phyloP scores from a whole-genome alignment of 805 yeast species.

The Cyberlindnera sargentensis region DNA sequence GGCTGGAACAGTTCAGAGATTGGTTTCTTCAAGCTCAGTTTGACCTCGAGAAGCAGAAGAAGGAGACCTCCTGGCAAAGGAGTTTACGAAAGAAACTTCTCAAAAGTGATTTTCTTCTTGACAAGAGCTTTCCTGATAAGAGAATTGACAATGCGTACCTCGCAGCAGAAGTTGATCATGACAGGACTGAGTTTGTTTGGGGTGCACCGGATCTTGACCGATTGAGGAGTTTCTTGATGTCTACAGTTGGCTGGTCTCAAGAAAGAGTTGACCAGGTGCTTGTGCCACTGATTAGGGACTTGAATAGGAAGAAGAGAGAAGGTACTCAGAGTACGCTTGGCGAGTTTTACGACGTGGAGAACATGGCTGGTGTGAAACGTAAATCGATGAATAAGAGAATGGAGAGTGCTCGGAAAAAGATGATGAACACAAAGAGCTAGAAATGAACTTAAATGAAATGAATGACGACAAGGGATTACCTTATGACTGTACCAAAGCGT shows the following conservation, averaged over 20 bases:
- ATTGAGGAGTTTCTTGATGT: slow-evolving; percentile 61
- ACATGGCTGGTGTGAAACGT: slow-evolving; percentile 29
- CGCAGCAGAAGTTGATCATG: slow-evolving; percentile 79
- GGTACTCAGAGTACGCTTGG: slow-evolving; percentile 54
- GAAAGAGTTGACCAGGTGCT: slow-evolving; percentile 73
- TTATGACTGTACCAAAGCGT: slow-evolving; percentile 21
- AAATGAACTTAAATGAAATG: neutral
- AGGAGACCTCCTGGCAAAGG: slow-evolving; percentile 44
- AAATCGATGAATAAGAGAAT: slow-evolving; percentile 54
- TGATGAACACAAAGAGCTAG: slow-evolving; percentile 3
- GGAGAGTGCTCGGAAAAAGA: slow-evolving; percentile 36
- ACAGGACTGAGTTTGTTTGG: slow-evolving; percentile 77
- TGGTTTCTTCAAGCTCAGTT: slow-evolving; percentile 39
- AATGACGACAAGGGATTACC: neutral
- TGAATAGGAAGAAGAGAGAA: slow-evolving; percentile 54
- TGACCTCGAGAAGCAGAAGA: slow-evolving; percentile 30
- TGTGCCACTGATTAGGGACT: slow-evolving; percentile 75
- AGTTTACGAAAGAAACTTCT: slow-evolving; percentile 49
- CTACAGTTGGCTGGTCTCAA: slow-evolving; percentile 73
- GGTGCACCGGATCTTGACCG: slow-evolving; percentile 82
- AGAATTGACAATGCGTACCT: slow-evolving; percentile 68
- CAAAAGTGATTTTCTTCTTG: slow-evolving; percentile 49
- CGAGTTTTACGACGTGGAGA: slow-evolving; percentile 63
- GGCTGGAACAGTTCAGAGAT: slow-evolving; percentile 29
- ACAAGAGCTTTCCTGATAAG: slow-evolving; percentile 62